phyloP scores from a whole-genome alignment of 805 yeast genomes.

The Candida insectorum region DNA sequence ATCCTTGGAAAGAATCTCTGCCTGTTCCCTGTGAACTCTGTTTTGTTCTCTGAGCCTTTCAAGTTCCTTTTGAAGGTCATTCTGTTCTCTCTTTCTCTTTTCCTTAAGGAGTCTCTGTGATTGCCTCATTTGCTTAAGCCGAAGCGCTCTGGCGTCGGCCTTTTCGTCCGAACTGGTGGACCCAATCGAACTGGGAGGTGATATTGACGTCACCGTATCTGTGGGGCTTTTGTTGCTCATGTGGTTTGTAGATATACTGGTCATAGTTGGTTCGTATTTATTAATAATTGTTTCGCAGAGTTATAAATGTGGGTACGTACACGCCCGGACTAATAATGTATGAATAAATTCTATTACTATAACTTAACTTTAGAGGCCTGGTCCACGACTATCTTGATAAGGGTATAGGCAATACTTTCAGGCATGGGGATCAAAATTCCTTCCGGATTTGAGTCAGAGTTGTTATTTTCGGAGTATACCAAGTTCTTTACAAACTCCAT shows the following conservation, averaged over 20 bases:
- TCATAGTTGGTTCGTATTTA: too few species aligned
- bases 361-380: conserved; percentile 2
- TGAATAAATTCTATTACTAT: too few species aligned
- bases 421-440: conserved; percentile 41
- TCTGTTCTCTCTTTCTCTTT: conserved; percentile 1
- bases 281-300: too few species aligned
- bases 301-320: too few species aligned
- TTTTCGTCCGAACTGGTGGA: too few species aligned
- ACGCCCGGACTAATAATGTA: too few species aligned
- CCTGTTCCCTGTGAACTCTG: too few species aligned
- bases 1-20: too few species aligned
- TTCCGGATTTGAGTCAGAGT: conserved; percentile 27
- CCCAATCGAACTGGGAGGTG: too few species aligned
- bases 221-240: too few species aligned
- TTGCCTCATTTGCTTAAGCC: conserved; percentile 4
- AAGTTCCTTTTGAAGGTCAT: neutral
- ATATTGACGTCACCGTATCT: too few species aligned
- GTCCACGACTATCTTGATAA: conserved; percentile 42
- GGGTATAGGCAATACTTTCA: conserved; percentile 41
- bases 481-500: conserved; percentile 47
- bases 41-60: conserved; percentile 1
- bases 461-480: conserved; percentile 19
- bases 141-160: conserved; percentile 1
- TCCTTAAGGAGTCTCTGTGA: conserved; percentile 1
- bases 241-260: too few species aligned